Base-by-base conservation (phyloP, 1,284 basidiomycete species). In the Mycosarcoma maydis region DNA sequence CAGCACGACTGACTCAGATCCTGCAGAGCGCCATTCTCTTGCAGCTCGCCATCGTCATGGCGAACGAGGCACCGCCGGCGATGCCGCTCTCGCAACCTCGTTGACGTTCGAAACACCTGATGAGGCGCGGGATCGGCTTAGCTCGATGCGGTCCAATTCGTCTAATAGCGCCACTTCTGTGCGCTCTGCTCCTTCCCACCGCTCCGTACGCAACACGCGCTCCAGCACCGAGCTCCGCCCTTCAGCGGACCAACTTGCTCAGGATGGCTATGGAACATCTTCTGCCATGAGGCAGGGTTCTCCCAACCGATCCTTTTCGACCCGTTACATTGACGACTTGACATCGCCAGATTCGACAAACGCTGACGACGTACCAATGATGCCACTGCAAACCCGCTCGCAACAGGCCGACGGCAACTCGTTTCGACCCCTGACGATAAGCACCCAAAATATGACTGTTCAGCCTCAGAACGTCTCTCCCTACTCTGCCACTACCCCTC, bases 51-150 rank as follows among this genome's bases (percentile, higher is more conserved):
- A 44, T 19, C 44, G 45, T 19, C 23, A 37, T 34, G 29, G 36
- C 9, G 49, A 56, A 6, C 54, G 44, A 29, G 44, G 54, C 39
- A 23, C 33, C 17, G 9, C 29, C 23, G 16, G 13, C 29, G 30
- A 32, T 22, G 9, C 50, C 11, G n/a, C 45, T n/a, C 14, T 34
- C 22, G n/a, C 41, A 9, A 16, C 26, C 48, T 39, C 44, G 6
- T 44, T 53, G 19, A 34, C 45, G 1, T 49, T 57, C 37, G 60
- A 52, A 16, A 44, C 49, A 0, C 54, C 54, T 3, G 34, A 53
- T 17, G 54, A 64, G 26, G 49, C 54, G 17, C 54, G 49, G 27
- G 54, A 57, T 16, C 49, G 54, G 24, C 53, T 52, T 14, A 33
- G 41, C 6, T 16, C 49, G 44, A 49, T 53, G 45, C 60, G 36